Evolutionary conservation across 1,139 yeast species (phyloP).

Genomic region (Debaryomycetaceae sp.): DNA sequence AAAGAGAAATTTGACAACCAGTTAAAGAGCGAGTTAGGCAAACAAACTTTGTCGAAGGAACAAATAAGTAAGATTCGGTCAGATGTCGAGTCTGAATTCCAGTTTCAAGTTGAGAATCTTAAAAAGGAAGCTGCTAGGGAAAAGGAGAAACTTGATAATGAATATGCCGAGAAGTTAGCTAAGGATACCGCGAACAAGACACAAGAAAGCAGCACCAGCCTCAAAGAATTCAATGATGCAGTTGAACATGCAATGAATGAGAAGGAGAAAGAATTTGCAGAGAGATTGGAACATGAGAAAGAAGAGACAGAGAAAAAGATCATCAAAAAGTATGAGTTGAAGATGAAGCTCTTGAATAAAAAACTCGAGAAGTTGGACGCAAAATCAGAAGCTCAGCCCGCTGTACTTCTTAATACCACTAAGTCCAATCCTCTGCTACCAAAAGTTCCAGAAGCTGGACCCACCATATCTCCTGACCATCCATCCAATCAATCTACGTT

Average conservation of each 20-base stretch:
- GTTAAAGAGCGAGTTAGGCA: conserved; percentile 13
- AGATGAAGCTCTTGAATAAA: conserved; percentile 41
- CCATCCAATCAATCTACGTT: conserved; percentile 30
- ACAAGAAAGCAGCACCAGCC: conserved; percentile 5
- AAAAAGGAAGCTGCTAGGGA: conserved; percentile 16
- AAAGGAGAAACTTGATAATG: conserved; percentile 18
- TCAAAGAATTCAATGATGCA: conserved; percentile 4
- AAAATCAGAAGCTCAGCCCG: conserved; percentile 11
- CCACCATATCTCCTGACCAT: conserved; percentile 13
- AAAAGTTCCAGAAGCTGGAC: conserved; percentile 2
- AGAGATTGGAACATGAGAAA: conserved; percentile 30
- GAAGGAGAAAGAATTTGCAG: conserved; percentile 18
- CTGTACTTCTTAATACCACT: not conserved
- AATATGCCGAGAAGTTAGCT: conserved; percentile 14
- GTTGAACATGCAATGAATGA: conserved; percentile 4
- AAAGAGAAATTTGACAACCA: conserved; percentile 10
- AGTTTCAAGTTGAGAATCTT: conserved; percentile 15
- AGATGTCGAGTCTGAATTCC: conserved; percentile 12
- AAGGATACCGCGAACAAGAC: conserved; percentile 9
- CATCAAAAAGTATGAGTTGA: conserved; percentile 40
- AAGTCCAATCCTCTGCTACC: conserved; percentile 2
- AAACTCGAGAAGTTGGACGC: conserved; percentile 36
- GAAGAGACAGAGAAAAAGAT: conserved; percentile 27
- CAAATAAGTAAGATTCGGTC: conserved; percentile 7
- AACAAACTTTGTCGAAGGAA: conserved; percentile 2